phyloP scores from a whole-genome alignment of 352 stramenopile genomes.

The Peronosclerospora sorghi region DNA sequence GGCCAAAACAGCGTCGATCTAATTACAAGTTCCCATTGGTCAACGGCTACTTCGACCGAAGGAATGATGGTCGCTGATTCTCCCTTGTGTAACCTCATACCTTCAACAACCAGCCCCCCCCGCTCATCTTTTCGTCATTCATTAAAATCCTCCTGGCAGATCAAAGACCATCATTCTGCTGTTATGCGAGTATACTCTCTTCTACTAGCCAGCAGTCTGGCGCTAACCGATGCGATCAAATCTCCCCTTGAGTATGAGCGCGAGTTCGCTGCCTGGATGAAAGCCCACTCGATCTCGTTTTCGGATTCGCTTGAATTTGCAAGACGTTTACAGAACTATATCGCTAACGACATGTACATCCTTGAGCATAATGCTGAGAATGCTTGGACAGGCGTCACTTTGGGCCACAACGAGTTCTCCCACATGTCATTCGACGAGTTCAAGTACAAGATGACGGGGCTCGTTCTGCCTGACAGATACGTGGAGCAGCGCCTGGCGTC shows the following conservation, averaged over 20 bases:
- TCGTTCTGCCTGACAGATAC: conserved; percentile 37
- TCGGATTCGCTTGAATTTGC: conserved; percentile 59
- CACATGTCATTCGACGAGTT: conserved; percentile 95
- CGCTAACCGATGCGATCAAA: conserved; percentile 32
- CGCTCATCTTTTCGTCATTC: conserved; percentile 8
- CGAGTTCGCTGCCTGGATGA: conserved; percentile 66
- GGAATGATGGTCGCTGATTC: conserved; percentile 13
- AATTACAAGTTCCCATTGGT: conserved; percentile 12
- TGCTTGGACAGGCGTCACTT: conserved; percentile 57
- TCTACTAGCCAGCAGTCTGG: conserved; percentile 17
- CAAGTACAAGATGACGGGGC: conserved; percentile 47
- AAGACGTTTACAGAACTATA: conserved; percentile 63
- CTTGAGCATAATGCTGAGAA: conserved; percentile 73
- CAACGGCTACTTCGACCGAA: conserved; percentile 4
- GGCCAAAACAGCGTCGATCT: not conserved
- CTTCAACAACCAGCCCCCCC: not conserved
- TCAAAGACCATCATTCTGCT: too few species aligned
- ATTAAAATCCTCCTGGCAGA: conserved; percentile 14
- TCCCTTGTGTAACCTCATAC: too few species aligned
- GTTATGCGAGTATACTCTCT: conserved; percentile 15
- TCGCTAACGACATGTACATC: conserved; percentile 83
- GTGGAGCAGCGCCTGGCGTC: conserved; percentile 48
- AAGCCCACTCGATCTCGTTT: conserved; percentile 35
- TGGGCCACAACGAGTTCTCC: conserved; percentile 49
- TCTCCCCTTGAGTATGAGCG: conserved; percentile 56